Evolutionary conservation across 495 filamentous ascomycete genomes (phyloP).

Genomic region (Hypoxylon lenormandii): DNA sequence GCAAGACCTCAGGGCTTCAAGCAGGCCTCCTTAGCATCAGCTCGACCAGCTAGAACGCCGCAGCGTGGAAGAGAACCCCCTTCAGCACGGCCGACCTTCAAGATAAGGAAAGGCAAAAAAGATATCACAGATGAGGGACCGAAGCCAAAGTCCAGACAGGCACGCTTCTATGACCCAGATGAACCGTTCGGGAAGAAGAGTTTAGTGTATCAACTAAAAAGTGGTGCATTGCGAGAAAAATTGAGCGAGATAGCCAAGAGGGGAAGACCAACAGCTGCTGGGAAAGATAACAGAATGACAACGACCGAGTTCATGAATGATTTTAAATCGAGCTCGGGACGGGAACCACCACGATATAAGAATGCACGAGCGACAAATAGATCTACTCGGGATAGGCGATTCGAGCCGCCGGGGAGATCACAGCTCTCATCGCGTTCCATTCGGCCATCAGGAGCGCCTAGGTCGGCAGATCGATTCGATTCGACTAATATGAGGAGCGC

Average conservation of each 20-base stretch:
- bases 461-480: not conserved
- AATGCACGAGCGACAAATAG: not conserved
- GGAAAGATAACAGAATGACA: conserved; percentile 11
- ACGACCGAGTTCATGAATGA: conserved; percentile 34
- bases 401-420: not conserved
- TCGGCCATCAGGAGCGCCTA: not conserved
- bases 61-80: conserved; percentile 4
- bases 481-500: not conserved
- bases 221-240: conserved; percentile 42
- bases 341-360: not conserved
- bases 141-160: conserved; percentile 51
- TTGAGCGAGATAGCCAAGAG: not conserved
- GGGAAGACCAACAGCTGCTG: not conserved
- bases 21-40: conserved; percentile 21
- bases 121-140: conserved; percentile 54
- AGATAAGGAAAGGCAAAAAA: conserved; percentile 61
- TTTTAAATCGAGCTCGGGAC: conserved; percentile 28
- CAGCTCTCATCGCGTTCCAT: not conserved
- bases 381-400: not conserved
- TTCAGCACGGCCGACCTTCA: conserved; percentile 45
- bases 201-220: conserved; percentile 58
- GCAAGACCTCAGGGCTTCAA: conserved; percentile 44
- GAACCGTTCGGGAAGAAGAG: conserved; percentile 60
- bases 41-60: conserved; percentile 15
- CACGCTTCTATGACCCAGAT: conserved; percentile 59